Base-by-base conservation (phyloP, 1,284 basidiomycete genomes). In the Fomitiporia mediterranea region DNA sequence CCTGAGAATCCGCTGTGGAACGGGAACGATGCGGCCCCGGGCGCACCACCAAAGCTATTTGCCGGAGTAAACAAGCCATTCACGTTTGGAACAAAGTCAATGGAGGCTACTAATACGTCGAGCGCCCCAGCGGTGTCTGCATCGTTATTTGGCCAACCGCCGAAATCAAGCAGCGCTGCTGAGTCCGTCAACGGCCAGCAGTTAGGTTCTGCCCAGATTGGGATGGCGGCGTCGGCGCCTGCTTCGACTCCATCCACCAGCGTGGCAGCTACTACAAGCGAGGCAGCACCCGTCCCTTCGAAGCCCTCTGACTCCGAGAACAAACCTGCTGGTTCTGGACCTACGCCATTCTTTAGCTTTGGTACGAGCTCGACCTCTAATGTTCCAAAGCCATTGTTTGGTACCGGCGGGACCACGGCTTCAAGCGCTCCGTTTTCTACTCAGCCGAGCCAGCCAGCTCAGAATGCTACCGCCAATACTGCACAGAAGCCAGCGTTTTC, bases 371-470 rank as follows among this genome's bases (percentile, higher is more conserved):
- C n/a, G 37, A 17, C 17, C 4, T 38, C 48, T 35, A 51, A 27
- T 23, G 46, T 51, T 17, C 56, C 56, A 13, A 58, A 58, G 34
- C 56, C 56, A 19, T 47, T 58, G 5, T 58, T 58, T 28, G 56
- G 56, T 19, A 37, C 51, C 4, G 56, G 56, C 28, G 37, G 51
- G 7, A 17, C 37, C 19, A 25, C 49, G 17, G 30, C 32, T 28
- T 38, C 46, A 11, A 25, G 23, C 19, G 13, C 49, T 4, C 19
- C 53, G 15, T 47, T 54, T 27, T 17, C 27, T 27, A 59, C 66
- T 17, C 44, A 28, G 63, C 71, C 30, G 61, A 51, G 44, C 44
- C 44, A 46, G n/a, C 11, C 23, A 3, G 23, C 7, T 46, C 44
- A 46, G 3, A 30, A 30, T 30, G 44, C 25, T 4, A 3, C 44